Conservation (phyloP, 768 basidiomycete genomes). For the Candolleomyces efflorescens region DNA sequence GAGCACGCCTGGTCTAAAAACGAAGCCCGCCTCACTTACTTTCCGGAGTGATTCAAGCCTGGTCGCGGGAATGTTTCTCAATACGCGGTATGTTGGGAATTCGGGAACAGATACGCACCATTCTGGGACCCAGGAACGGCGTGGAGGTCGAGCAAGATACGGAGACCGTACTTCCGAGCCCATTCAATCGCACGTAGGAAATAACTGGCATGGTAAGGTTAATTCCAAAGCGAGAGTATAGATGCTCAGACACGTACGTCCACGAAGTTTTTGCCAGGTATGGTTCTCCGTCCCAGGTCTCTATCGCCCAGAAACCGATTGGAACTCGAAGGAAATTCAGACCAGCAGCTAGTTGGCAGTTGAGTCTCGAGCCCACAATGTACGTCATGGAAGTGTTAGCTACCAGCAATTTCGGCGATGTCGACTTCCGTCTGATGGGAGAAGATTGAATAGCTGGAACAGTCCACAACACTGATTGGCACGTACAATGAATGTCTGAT, state of each 20-base stretch:
- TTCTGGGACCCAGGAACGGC: constrained; percentile 79
- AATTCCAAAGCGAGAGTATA: not conserved
- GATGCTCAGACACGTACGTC: constrained; percentile 41
- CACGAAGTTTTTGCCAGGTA: constrained; percentile 72
- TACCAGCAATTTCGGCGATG: constrained; percentile 76
- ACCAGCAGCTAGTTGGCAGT: constrained; percentile 47
- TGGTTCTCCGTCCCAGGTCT: constrained; percentile 70
- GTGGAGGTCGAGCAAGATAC: constrained; percentile 79
- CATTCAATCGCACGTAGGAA: constrained; percentile 72
- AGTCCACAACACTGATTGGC: not conserved
- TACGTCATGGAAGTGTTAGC: not conserved
- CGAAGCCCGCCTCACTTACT: constrained; percentile 11
- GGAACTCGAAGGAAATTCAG: constrained; percentile 82
- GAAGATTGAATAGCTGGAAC: not conserved
- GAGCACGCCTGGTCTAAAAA: not conserved
- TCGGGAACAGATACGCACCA: constrained; percentile 29
- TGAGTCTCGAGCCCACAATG: not conserved
- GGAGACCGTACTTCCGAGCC: constrained; percentile 88
- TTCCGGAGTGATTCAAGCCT: constrained; percentile 62
- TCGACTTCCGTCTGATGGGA: constrained; percentile 71
- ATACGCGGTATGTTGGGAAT: not conserved
- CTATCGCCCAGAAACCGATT: constrained; percentile 84
- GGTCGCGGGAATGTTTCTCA: not conserved
- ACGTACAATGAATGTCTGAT: constrained; percentile 77
- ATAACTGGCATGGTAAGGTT: constrained; percentile 39